These are phyloP conservation scores for Cucurbita pepo DNA, from an alignment of 306 rosid genomes.

Conservation along the genomic window DNA sequence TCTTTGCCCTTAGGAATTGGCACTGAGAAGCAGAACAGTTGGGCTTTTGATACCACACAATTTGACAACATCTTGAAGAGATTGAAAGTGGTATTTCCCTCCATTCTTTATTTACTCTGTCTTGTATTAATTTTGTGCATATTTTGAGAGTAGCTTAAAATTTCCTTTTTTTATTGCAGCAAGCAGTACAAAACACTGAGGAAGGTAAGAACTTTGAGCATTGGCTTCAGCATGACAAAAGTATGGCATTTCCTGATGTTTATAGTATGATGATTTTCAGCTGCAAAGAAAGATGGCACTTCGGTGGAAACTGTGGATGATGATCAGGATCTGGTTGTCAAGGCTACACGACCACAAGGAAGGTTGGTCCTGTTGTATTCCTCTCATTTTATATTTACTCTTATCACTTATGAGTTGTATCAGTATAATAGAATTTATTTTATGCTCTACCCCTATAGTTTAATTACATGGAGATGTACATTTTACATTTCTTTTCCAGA, in stretches of 20 bases:
- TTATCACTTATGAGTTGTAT: not conserved
- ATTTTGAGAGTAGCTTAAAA: not conserved
- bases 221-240: not conserved
- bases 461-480: not conserved
- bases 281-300: slow-evolving; percentile 7
- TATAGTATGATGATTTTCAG: slow-evolving; percentile 9
- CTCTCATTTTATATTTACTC: not conserved
- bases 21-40: slow-evolving; percentile 67
- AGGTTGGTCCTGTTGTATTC: slow-evolving; percentile 31
- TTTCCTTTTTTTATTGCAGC: slow-evolving; percentile 21
- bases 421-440: too few species aligned
- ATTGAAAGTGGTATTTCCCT: slow-evolving; percentile 64
- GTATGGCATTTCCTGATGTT: not conserved
- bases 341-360: slow-evolving; percentile 80
- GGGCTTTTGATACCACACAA: slow-evolving; percentile 91
- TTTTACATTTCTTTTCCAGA: slow-evolving; percentile 17
- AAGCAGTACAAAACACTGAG: slow-evolving; percentile 39
- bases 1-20: slow-evolving; percentile 43
- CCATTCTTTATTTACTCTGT: not conserved
- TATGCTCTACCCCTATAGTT: not conserved
- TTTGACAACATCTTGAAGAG: slow-evolving; percentile 83
- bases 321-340: slow-evolving; percentile 26
- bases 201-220: slow-evolving; percentile 22
- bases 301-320: slow-evolving; percentile 25
- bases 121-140: not conserved